Evolutionary conservation across 495 filamentous ascomycete species (phyloP).

Genomic region (Coniosporium apollinis): DNA sequence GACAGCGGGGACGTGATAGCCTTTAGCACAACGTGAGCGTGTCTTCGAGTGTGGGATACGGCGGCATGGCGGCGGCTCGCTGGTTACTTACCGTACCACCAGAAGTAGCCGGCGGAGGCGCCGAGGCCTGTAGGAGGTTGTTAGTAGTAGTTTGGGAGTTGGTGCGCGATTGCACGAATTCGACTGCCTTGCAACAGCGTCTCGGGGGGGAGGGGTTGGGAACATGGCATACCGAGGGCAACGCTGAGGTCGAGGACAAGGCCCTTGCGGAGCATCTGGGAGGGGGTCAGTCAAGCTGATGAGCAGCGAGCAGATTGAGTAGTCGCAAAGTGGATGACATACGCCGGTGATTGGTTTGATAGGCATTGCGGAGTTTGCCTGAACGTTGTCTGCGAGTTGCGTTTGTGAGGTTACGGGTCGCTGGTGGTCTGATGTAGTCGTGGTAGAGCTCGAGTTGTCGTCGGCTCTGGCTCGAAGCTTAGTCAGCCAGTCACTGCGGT

Average conservation of each 20-base stretch:
- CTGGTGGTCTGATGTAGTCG: too few relatives aligned
- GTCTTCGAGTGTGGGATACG: not conserved
- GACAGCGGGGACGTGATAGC: conserved; percentile 64
- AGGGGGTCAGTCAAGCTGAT: conserved; percentile 20
- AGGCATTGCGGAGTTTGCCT: not conserved
- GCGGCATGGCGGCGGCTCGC: not conserved
- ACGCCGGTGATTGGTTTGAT: conserved; percentile 42
- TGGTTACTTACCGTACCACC: conserved; percentile 59
- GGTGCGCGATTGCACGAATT: too few relatives aligned
- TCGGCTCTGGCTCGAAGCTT: too few relatives aligned
- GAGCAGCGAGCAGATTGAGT: too few relatives aligned
- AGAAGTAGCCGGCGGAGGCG: conserved; percentile 53
- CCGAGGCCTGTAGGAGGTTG: conserved; percentile 38
- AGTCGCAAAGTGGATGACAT: conserved; percentile 16
- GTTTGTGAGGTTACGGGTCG: too few relatives aligned
- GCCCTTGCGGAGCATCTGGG: conserved; percentile 53
- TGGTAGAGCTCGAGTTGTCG: too few relatives aligned
- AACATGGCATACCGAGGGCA: conserved; percentile 54
- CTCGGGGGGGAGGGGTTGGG: too few relatives aligned
- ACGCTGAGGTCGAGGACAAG: conserved; percentile 67
- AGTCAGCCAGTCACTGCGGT: too few relatives aligned
- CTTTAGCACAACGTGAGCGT: conserved; percentile 20
- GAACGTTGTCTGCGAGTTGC: too few relatives aligned
- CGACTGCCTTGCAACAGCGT: too few relatives aligned
- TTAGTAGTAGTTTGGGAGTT: too few relatives aligned